These are phyloP conservation scores for Solanum hybrid DNA, from an alignment of 305 asterid genomes.

Conservation along the genomic window DNA sequence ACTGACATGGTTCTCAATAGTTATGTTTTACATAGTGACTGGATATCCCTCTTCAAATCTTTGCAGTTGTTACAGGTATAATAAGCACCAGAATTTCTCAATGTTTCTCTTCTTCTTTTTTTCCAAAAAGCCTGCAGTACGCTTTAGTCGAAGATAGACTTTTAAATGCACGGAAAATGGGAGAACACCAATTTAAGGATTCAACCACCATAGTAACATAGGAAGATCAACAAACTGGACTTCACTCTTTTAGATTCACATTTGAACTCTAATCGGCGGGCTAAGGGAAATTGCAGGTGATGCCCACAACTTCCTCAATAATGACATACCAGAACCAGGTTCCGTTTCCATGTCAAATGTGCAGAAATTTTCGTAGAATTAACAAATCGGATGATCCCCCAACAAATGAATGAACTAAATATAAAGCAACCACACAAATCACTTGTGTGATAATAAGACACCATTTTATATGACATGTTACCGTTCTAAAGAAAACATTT, in stretches of 20 bases:
- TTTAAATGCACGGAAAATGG: background rate
- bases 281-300: background rate
- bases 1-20: background rate
- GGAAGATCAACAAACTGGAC: background rate
- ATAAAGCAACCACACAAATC: background rate
- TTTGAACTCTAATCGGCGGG: background rate
- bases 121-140: background rate
- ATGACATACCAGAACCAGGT: background rate
- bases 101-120: background rate
- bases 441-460: background rate
- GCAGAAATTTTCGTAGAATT: background rate
- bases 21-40: background rate
- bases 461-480: background rate
- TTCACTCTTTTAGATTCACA: background rate
- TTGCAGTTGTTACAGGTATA: background rate
- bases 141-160: background rate
- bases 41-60: background rate
- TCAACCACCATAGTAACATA: background rate
- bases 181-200: background rate
- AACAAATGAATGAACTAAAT: background rate
- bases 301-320: background rate
- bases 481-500: background rate
- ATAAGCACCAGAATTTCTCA: background rate
- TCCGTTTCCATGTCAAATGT: background rate
- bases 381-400: background rate